Percentiles rank a stretch among this genome's conserved stretches.
phyloP scores from a whole-genome alignment of 257 asterid genomes.

The Solanum microdontum region DNA sequence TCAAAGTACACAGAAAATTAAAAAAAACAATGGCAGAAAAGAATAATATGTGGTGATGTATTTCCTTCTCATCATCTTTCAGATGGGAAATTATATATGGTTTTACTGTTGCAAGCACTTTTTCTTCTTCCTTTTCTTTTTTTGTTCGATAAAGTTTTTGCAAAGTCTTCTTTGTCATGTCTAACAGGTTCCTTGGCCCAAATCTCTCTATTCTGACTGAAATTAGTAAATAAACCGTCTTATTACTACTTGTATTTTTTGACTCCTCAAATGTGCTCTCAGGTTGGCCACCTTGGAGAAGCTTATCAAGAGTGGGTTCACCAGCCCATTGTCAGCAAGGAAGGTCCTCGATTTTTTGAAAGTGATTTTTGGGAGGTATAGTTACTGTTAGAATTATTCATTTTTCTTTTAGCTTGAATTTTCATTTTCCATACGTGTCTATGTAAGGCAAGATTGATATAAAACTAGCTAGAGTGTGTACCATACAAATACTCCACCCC shows the following conservation, averaged over 20 bases:
- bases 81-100: background rate
- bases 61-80: background rate
- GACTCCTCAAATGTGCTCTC: background rate
- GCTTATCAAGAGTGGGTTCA: constrained; percentile 73
- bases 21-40: background rate
- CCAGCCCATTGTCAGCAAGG: constrained; percentile 53
- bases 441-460: background rate
- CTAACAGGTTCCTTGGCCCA: background rate
- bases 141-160: background rate
- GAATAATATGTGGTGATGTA: background rate
- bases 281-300: constrained; percentile 90
- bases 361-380: constrained; percentile 46
- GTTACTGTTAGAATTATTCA: background rate
- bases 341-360: constrained; percentile 46
- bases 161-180: background rate
- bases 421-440: background rate
- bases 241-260: background rate
- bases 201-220: background rate
- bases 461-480: background rate
- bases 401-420: background rate
- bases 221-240: background rate
- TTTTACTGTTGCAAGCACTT: background rate
- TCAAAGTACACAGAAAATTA: background rate
- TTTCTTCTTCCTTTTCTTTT: background rate
- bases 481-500: background rate